Evolutionary conservation across 164 flowering plant genomes (phyloP).

Genomic region (Saururus chinensis): DNA sequence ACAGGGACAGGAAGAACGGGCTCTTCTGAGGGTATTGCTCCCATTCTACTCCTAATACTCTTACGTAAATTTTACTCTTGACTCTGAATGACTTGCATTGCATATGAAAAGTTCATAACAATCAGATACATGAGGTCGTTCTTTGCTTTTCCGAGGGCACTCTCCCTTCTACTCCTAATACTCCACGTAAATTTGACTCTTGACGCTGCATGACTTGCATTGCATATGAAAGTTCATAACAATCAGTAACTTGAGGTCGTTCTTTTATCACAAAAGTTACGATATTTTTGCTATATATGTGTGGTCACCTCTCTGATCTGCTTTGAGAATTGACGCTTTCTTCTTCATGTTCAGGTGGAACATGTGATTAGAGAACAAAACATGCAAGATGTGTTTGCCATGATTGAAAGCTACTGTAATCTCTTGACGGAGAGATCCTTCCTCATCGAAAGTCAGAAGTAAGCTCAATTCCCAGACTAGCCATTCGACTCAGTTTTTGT

Average conservation of each 20-base stretch:
- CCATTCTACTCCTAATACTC: not conserved
- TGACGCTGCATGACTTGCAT: too few species aligned
- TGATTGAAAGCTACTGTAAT: constrained; percentile 49
- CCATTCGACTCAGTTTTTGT: not conserved
- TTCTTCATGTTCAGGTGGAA: constrained; percentile 36
- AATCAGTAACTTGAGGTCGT: too few species aligned
- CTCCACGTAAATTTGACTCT: too few species aligned
- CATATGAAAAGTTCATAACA: too few species aligned
- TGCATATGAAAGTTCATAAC: too few species aligned
- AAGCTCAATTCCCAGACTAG: constrained; percentile 1
- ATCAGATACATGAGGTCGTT: too few species aligned
- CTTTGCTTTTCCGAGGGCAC: constrained; percentile 67
- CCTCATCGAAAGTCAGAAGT: constrained; percentile 30
- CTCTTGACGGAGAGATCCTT: constrained; percentile 25
- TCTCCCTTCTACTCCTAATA: not conserved
- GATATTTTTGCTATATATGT: too few species aligned
- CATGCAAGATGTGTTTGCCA: constrained; percentile 44
- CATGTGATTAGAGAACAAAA: constrained; percentile 63
- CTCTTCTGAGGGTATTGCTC: constrained; percentile 58
- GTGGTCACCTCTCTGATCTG: not conserved
- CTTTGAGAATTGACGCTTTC: not conserved
- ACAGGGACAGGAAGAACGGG: constrained; percentile 53
- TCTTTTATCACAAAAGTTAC: too few species aligned
- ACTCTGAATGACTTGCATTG: too few species aligned
- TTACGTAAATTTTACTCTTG: too few species aligned